These are phyloP conservation scores for Melaleuca quinquenervia DNA, from an alignment of 345 rosid genomes.

Conservation along the genomic window DNA sequence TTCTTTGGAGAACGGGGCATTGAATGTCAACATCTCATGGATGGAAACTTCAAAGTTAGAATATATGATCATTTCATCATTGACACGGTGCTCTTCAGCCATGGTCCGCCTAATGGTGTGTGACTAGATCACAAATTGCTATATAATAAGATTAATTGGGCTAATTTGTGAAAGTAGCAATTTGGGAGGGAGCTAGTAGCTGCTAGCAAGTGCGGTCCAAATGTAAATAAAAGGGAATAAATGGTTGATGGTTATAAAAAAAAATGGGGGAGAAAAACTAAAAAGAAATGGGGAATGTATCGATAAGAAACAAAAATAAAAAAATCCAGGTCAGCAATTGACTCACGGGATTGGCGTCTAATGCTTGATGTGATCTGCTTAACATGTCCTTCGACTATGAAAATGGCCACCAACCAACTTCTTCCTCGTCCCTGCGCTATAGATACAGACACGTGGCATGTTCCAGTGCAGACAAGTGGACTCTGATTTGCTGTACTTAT, in stretches of 20 bases:
- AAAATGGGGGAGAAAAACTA: not conserved
- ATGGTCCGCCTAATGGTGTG: not conserved
- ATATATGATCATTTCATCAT: too few species aligned
- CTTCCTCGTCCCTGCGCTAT: not conserved
- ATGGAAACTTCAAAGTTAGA: too few species aligned
- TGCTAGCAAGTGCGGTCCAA: not conserved
- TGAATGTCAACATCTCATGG: not conserved
- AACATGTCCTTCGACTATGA: not conserved
- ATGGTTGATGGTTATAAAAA: not conserved
- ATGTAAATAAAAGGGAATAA: not conserved
- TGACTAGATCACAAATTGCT: not conserved
- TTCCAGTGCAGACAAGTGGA: not conserved
- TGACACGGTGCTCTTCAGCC: too few species aligned
- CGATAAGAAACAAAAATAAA: not conserved
- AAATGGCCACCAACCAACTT: not conserved
- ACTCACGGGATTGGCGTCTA: not conserved
- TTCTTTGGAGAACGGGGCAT: not conserved
- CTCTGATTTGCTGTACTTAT: too few species aligned
- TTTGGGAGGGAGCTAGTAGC: not conserved
- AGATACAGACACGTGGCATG: not conserved
- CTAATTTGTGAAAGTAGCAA: not conserved
- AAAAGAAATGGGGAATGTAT: not conserved
- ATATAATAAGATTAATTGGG: not conserved
- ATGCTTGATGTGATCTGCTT: not conserved
- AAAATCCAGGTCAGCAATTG: not conserved